These are phyloP conservation scores for Backusella psychrophila DNA, from an alignment of 192 early-diverging fungal genomes.

Conservation along the genomic window DNA sequence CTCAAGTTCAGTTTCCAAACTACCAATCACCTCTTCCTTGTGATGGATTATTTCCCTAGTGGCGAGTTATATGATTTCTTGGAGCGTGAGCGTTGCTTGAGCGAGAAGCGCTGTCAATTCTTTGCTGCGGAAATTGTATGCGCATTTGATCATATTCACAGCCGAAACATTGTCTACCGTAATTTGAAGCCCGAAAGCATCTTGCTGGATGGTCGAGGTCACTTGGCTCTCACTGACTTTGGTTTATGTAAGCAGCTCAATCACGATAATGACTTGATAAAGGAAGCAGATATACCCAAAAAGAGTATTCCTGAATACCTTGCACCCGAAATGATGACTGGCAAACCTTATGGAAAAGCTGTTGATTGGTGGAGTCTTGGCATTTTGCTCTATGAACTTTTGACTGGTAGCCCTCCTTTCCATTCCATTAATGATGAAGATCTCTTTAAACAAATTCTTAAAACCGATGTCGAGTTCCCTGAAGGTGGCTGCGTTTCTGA, in stretches of 20 bases:
- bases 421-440: conserved; percentile 60
- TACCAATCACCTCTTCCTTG: conserved; percentile 69
- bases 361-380: conserved; percentile 88
- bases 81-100: conserved; percentile 62
- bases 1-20: conserved; percentile 83
- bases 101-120: conserved; percentile 63
- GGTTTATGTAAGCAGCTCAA: conserved; percentile 70
- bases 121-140: conserved; percentile 66
- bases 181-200: conserved; percentile 76
- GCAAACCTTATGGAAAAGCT: conserved; percentile 64
- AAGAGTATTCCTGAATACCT: conserved; percentile 69
- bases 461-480: conserved; percentile 49
- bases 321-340: conserved; percentile 82
- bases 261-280: background rate
- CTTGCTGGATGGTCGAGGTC: conserved; percentile 62
- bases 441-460: conserved; percentile 72
- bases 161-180: conserved; percentile 66
- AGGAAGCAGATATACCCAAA: background rate
- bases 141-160: conserved; percentile 70
- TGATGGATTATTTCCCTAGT: conserved; percentile 78
- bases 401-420: conserved; percentile 73
- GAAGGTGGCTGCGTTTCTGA: conserved; percentile 51
- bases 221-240: conserved; percentile 76
- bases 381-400: conserved; percentile 73
- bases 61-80: conserved; percentile 80